These are phyloP conservation scores for Euphorbia schlechtendalii DNA, from an alignment of 441 rosid genomes.

Conservation along the genomic window DNA sequence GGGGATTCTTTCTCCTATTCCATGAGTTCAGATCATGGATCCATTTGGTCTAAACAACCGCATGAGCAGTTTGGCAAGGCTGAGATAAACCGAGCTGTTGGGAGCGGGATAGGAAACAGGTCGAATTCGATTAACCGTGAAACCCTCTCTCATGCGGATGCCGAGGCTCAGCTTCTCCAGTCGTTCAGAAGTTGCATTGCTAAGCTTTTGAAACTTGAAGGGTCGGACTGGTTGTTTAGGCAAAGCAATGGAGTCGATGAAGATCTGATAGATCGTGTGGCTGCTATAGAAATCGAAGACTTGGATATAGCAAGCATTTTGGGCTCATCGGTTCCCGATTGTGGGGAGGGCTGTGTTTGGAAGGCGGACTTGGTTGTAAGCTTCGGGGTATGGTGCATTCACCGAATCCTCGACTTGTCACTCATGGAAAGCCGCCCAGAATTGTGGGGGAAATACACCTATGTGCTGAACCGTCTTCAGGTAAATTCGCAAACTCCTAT, in stretches of 20 bases:
- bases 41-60: constrained; percentile 96
- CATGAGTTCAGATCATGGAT: constrained; percentile 43
- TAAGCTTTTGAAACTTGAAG: constrained; percentile 82
- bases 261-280: constrained; percentile 80
- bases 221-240: constrained; percentile 90
- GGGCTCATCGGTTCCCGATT: constrained; percentile 72
- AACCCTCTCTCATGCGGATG: constrained; percentile 40
- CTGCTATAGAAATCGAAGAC: constrained; percentile 72
- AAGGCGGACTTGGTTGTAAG: constrained; percentile 67
- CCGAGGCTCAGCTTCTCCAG: constrained; percentile 77
- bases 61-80: constrained; percentile 98
- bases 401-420: constrained; percentile 80
- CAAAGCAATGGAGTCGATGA: constrained; percentile 86
- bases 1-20: constrained; percentile 37
- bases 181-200: constrained; percentile 69
- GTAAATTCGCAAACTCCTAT: too few relatives aligned
- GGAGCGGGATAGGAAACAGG: constrained; percentile 47
- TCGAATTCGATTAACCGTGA: constrained; percentile 33
- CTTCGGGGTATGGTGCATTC: constrained; percentile 99
- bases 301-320: constrained; percentile 20
- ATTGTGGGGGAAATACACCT: constrained; percentile 98
- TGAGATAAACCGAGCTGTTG: constrained; percentile 35
- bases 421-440: constrained; percentile 98
- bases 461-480: constrained; percentile 94
- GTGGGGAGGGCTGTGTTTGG: constrained; percentile 96